phyloP scores from a whole-genome alignment of 73 alveolate genomes.

The Paramecium caudatum region DNA sequence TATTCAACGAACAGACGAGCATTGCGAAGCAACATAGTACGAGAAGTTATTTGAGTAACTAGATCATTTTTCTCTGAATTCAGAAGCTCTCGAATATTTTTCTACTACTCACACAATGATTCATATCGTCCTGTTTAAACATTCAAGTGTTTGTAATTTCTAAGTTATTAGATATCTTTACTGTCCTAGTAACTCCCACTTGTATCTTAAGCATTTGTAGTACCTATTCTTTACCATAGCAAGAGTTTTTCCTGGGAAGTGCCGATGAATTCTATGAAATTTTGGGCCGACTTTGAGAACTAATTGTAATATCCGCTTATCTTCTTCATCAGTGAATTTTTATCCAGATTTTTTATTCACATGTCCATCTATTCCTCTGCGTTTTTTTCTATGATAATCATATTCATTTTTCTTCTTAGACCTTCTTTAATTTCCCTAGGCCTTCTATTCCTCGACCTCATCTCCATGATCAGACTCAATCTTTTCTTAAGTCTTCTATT shows the following conservation, averaged over 20 bases:
- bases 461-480: too few species aligned
- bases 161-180: background rate
- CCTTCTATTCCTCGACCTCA: too few species aligned
- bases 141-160: constrained; percentile 52
- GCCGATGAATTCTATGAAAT: constrained; percentile 30
- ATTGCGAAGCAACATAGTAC: background rate
- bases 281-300: constrained; percentile 48
- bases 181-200: constrained; percentile 58
- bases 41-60: background rate
- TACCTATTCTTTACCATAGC: constrained; percentile 64
- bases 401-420: constrained; percentile 22
- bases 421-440: too few species aligned
- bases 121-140: background rate
- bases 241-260: constrained; percentile 48
- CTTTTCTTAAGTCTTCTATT: too few species aligned
- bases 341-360: constrained; percentile 24
- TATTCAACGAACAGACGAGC: constrained; percentile 56
- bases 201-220: background rate
- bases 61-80: constrained; percentile 15
- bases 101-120: constrained; percentile 50
- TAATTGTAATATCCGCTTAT: background rate
- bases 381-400: constrained; percentile 6
- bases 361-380: constrained; percentile 10
- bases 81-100: background rate
- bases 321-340: constrained; percentile 62